Evolutionary conservation across 225 moss, liverwort and hornwort genomes (phyloP).

Genomic region (Pseudisothecium myosuroides): DNA sequence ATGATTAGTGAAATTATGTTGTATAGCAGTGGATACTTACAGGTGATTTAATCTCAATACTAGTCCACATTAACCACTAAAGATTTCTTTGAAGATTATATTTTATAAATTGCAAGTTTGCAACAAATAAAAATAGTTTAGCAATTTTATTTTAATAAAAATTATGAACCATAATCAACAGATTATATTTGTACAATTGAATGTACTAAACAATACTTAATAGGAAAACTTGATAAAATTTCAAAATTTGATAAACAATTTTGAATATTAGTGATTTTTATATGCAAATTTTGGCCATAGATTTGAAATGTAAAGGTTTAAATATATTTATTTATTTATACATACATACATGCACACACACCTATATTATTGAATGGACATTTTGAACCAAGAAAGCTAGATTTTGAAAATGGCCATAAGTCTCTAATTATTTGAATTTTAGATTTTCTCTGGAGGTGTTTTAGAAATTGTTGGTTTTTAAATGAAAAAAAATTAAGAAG

Average conservation of each 20-base stretch:
- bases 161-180: background rate
- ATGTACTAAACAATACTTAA: accelerated
- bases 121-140: background rate
- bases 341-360: background rate
- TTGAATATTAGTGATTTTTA: background rate
- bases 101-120: background rate
- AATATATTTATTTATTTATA: background rate
- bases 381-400: background rate
- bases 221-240: background rate
- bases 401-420: background rate
- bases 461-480: background rate
- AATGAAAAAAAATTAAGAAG: background rate
- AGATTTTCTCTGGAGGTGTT: accelerated
- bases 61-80: background rate
- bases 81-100: background rate
- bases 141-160: background rate
- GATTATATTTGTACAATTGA: background rate
- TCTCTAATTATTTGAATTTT: background rate
- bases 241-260: background rate
- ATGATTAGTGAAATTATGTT: background rate
- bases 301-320: background rate
- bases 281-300: background rate
- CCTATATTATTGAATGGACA: background rate
- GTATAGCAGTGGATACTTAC: background rate
- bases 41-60: background rate